A percentile compares a stretch with the other conserved stretches of the same genome.
Evolutionary conservation across 2,329 filamentous ascomycete genomes (phyloP).

Genomic region (Calonectria crousiana): DNA sequence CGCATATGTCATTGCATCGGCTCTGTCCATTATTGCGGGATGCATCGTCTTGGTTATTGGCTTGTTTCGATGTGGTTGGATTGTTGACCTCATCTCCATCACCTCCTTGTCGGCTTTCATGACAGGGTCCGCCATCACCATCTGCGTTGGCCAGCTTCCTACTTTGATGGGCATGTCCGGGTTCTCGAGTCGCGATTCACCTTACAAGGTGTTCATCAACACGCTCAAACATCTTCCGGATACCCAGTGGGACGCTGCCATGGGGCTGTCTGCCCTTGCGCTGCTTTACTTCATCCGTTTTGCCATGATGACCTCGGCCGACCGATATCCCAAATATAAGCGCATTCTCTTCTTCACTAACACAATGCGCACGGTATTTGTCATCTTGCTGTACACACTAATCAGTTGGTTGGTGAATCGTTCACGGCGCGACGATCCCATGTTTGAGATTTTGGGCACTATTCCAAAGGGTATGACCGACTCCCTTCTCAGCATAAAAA

Average conservation of each 20-base stretch:
- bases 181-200: constrained; percentile 80
- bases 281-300: constrained; percentile 83
- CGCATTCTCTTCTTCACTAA: constrained; percentile 91
- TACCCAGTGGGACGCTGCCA: constrained; percentile 82
- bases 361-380: constrained; percentile 89
- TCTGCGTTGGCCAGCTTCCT: constrained; percentile 86
- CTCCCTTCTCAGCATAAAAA: background rate
- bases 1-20: constrained; percentile 79
- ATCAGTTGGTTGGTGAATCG: constrained; percentile 89
- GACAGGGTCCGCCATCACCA: constrained; percentile 94
- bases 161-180: constrained; percentile 82
- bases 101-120: constrained; percentile 95
- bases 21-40: constrained; percentile 82
- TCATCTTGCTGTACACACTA: constrained; percentile 92
- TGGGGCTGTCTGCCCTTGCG: constrained; percentile 85
- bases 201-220: constrained; percentile 88
- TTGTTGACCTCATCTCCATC: constrained; percentile 93
- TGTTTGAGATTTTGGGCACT: constrained; percentile 79
- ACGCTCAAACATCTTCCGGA: constrained; percentile 78
- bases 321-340: constrained; percentile 75
- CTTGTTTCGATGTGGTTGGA: constrained; percentile 84
- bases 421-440: constrained; percentile 70
- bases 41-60: constrained; percentile 84
- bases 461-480: constrained; percentile 76
- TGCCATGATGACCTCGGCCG: constrained; percentile 73